These are phyloP conservation scores for Aspergillus texensis DNA, from an alignment of 2,329 filamentous ascomycete species.

Conservation along the genomic window DNA sequence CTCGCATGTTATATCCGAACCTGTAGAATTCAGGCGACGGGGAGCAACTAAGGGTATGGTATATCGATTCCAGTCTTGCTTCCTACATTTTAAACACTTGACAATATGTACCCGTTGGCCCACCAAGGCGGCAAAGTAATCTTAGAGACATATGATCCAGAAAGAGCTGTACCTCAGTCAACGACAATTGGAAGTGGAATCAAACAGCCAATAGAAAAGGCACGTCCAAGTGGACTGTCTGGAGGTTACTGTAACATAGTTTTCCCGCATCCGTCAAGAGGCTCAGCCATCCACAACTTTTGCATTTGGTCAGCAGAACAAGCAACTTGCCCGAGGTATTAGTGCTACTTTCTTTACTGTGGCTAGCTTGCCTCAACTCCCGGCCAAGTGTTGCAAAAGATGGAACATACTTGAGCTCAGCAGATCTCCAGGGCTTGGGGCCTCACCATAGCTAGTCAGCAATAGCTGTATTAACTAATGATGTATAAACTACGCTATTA, in stretches of 20 bases:
- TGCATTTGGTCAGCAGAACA: background rate
- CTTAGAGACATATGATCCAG: no score
- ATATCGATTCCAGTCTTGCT: no score
- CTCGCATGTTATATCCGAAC: no score
- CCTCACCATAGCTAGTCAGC: no score
- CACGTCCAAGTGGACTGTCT: background rate
- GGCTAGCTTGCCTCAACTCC: rapidly evolving
- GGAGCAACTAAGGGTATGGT: no score
- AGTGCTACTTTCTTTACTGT: background rate
- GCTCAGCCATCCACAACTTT: background rate
- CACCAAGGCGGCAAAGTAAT: no score
- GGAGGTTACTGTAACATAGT: background rate
- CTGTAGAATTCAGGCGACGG: no score
- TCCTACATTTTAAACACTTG: no score
- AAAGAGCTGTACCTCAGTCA: background rate
- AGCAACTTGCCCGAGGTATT: background rate
- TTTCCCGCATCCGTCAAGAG: background rate
- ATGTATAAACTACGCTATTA: no score
- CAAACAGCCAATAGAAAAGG: background rate
- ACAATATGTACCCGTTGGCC: no score
- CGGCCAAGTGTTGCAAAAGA: background rate
- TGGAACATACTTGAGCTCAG: background rate
- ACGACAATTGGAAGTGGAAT: background rate
- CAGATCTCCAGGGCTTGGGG: no score
- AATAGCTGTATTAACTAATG: no score